Percentiles rank a stretch among this genome's conserved stretches.
Evolutionary conservation across 768 basidiomycete genomes (phyloP).

Genomic region (Tylopilus felleus): DNA sequence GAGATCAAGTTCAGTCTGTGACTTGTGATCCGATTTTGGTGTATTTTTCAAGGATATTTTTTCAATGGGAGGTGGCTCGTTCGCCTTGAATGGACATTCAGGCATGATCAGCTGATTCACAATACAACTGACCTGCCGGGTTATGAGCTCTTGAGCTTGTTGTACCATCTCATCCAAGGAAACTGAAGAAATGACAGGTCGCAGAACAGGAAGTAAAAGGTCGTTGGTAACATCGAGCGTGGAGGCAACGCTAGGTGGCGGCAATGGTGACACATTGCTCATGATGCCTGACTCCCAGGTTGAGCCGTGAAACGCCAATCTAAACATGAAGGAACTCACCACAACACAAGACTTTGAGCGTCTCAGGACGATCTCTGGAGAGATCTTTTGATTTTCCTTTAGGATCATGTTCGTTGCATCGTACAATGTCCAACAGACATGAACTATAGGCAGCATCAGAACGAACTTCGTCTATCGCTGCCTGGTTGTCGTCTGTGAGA

Average conservation of each 20-base stretch:
- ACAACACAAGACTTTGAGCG: constrained; percentile 64
- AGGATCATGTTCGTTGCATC: constrained; percentile 28
- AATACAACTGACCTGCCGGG: constrained; percentile 42
- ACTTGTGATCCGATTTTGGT: constrained; percentile 76
- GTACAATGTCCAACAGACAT: constrained; percentile 63
- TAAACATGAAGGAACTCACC: constrained; percentile 43
- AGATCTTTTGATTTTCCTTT: constrained; percentile 41
- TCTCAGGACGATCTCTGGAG: constrained; percentile 46
- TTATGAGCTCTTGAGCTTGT: constrained; percentile 49
- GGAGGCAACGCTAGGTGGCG: constrained; percentile 61
- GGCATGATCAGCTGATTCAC: background rate
- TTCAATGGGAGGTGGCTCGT: constrained; percentile 48
- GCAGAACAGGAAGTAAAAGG: constrained; percentile 66
- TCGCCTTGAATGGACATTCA: constrained; percentile 34
- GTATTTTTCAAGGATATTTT: constrained; percentile 59
- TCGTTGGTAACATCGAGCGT: constrained; percentile 68
- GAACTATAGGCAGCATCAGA: constrained; percentile 57
- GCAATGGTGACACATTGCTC: constrained; percentile 72
- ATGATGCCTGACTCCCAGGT: constrained; percentile 54
- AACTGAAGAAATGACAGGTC: constrained; percentile 59
- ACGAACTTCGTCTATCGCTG: constrained; percentile 64
- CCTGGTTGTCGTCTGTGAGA: constrained; percentile 86
- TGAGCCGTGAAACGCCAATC: background rate
- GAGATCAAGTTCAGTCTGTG: constrained; percentile 63
- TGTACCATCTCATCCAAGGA: constrained; percentile 51